phyloP scores from a whole-genome alignment of 768 basidiomycete species.

The Lentinula raphanica region DNA sequence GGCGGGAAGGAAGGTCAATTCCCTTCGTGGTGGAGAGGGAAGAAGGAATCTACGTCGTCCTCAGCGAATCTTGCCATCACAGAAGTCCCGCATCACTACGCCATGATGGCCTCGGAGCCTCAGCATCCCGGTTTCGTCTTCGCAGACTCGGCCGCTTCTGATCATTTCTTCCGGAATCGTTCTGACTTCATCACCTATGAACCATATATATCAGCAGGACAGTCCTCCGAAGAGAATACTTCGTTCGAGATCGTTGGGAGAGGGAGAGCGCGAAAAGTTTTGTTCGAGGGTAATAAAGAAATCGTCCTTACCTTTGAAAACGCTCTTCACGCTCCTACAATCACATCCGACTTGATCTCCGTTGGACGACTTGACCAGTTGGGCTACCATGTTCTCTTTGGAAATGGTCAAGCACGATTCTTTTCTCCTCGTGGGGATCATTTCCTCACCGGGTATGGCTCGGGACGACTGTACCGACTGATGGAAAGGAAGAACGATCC shows the following conservation, averaged over 20 bases:
- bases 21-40: background rate
- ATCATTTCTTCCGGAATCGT: background rate
- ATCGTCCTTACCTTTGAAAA: background rate
- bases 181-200: background rate
- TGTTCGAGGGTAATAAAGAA: background rate
- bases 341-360: slow-evolving; percentile 11
- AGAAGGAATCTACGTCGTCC: background rate
- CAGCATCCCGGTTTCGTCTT: background rate
- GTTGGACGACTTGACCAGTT: slow-evolving; percentile 17
- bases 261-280: background rate
- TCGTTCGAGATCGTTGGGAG: background rate
- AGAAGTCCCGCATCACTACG: background rate
- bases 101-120: background rate
- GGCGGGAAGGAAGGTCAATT: background rate
- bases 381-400: slow-evolving; percentile 11
- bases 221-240: background rate
- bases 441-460: background rate
- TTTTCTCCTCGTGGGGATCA: background rate
- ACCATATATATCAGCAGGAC: background rate
- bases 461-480: background rate
- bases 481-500: background rate
- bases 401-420: background rate
- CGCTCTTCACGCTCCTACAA: background rate
- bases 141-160: background rate
- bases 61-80: background rate